phyloP scores from a whole-genome alignment of 2,329 filamentous ascomycete species.

The Mariannaea elegans region DNA sequence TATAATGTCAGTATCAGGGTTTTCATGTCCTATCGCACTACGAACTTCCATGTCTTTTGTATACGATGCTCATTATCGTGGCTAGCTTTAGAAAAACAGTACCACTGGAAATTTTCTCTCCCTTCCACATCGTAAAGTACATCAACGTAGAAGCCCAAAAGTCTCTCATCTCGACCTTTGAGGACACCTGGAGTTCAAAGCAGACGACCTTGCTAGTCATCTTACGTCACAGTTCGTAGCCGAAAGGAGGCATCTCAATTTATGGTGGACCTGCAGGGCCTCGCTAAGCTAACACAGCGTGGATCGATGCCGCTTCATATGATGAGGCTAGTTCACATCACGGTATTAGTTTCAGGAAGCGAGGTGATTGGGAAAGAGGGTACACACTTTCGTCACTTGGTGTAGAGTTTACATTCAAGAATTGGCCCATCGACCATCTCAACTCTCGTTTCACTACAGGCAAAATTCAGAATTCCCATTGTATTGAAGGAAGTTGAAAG shows the following conservation, averaged over 20 bases:
- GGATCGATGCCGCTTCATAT: neutral
- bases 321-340: slow-evolving; percentile 17
- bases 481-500: no score
- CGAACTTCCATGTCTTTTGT: slow-evolving; percentile 15
- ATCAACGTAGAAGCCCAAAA: slow-evolving; percentile 9
- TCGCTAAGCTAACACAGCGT: neutral
- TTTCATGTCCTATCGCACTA: slow-evolving; percentile 8
- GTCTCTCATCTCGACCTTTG: slow-evolving; percentile 25
- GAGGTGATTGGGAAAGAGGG: neutral
- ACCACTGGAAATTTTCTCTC: no score
- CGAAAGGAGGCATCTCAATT: slow-evolving; percentile 1
- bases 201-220: slow-evolving; percentile 5
- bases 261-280: neutral
- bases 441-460: neutral
- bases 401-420: slow-evolving; percentile 1
- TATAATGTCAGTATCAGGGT: neutral
- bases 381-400: neutral
- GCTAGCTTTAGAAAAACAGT: no score
- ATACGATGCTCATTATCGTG: slow-evolving; percentile 16
- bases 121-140: neutral
- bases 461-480: no score
- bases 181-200: neutral
- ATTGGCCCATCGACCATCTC: neutral
- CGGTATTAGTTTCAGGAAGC: neutral
- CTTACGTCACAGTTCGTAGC: neutral